phyloP scores from a whole-genome alignment of 176 grass and related monocot genomes.

The Carex scoparia region DNA sequence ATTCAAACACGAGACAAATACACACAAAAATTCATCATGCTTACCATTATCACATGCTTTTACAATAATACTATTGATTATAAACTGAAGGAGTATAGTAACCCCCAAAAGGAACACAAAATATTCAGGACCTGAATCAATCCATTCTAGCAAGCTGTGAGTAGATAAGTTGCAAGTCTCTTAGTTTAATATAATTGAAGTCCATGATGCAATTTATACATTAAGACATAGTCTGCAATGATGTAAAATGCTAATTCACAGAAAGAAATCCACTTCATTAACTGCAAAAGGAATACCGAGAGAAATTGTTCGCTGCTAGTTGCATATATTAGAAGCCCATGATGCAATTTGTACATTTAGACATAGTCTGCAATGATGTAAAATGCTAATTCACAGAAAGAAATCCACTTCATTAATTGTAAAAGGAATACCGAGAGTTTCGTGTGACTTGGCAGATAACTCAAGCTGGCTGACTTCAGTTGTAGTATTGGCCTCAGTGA shows the following conservation, averaged over 20 bases:
- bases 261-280: background rate
- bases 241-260: background rate
- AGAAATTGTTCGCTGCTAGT: background rate
- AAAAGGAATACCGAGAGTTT: conserved; percentile 34
- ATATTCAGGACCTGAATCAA: no score
- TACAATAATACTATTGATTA: no score
- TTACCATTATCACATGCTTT: no score
- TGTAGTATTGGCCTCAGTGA: conserved; percentile 19
- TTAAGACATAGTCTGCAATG: background rate
- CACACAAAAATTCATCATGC: no score
- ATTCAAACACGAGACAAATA: no score
- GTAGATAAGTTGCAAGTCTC: background rate
- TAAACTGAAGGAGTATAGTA: no score
- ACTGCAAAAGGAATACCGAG: no score
- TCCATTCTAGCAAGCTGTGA: no score
- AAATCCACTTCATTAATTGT: background rate
- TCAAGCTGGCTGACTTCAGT: conserved; percentile 41
- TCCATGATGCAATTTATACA: background rate
- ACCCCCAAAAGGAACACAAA: no score
- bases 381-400: no score
- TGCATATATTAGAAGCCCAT: background rate
- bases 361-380: background rate
- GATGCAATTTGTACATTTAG: background rate
- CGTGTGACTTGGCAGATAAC: conserved; percentile 35
- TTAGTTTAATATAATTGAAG: background rate